Evolutionary conservation across 306 rosid species (phyloP).

Genomic region (Cicer yamashitae): DNA sequence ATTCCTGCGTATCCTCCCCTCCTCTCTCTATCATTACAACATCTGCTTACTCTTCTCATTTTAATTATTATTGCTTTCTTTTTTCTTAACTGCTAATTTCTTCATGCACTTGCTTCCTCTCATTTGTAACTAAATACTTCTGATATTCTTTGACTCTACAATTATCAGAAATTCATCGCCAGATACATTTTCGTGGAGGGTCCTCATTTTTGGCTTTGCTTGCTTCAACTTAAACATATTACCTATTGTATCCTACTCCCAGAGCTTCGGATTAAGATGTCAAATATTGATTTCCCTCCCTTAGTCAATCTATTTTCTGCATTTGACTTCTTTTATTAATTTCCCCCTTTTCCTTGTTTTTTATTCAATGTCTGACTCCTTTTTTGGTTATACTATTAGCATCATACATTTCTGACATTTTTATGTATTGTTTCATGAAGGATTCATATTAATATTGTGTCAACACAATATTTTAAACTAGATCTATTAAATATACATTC

Average conservation of each 20-base stretch:
- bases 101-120: constrained; percentile 42
- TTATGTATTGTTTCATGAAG: constrained; percentile 3
- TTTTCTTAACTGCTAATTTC: constrained; percentile 27
- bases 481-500: constrained; percentile 19
- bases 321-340: constrained; percentile 1
- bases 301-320: constrained; percentile 24
- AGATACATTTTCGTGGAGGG: constrained; percentile 60
- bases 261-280: constrained; percentile 37
- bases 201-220: constrained; percentile 60
- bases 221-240: constrained; percentile 56
- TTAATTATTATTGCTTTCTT: neutral
- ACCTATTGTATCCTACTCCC: constrained; percentile 72
- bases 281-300: constrained; percentile 15
- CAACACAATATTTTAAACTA: constrained; percentile 26
- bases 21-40: neutral
- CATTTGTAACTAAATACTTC: constrained; percentile 35
- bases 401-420: constrained; percentile 22
- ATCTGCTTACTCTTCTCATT: constrained; percentile 29
- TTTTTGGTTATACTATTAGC: neutral
- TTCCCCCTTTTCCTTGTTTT: constrained; percentile 6
- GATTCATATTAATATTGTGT: constrained; percentile 28
- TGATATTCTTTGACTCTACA: constrained; percentile 58
- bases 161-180: constrained; percentile 53
- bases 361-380: constrained; percentile 15
- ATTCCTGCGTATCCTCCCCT: constrained; percentile 76